phyloP scores from a whole-genome alignment of 495 filamentous ascomycete species.

The Daldinia grandis region DNA sequence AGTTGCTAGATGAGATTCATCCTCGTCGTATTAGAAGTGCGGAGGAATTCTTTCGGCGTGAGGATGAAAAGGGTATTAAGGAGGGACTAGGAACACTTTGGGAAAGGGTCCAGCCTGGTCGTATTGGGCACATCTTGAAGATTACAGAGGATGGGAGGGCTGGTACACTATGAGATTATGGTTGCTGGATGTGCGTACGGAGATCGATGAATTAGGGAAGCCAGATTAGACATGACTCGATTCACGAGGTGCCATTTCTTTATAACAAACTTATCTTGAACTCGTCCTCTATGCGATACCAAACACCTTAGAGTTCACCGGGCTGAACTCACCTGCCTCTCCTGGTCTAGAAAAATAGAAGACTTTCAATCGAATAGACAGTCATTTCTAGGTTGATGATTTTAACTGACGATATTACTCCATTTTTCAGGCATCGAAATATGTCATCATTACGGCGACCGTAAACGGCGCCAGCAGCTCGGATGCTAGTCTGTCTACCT shows the following conservation, averaged over 20 bases:
- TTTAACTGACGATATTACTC: neutral
- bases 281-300: neutral
- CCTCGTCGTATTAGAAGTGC: slow-evolving; percentile 58
- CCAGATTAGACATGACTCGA: neutral
- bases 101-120: slow-evolving; percentile 48
- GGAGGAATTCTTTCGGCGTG: slow-evolving; percentile 58
- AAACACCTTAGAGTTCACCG: neutral
- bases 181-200: neutral
- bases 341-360: neutral
- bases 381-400: neutral
- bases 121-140: slow-evolving; percentile 46
- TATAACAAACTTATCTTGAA: neutral
- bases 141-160: slow-evolving; percentile 46
- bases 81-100: slow-evolving; percentile 44
- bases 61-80: slow-evolving; percentile 50
- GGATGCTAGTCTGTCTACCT: neutral
- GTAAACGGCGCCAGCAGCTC: neutral
- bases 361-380: neutral
- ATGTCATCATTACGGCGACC: neutral
- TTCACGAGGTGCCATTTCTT: neutral
- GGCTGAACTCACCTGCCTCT: neutral
- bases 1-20: slow-evolving; percentile 61
- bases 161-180: slow-evolving; percentile 42
- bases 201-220: neutral
- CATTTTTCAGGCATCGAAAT: neutral